phyloP scores from a whole-genome alignment of 495 filamentous ascomycete species.

The Trichoderma erinaceum region DNA sequence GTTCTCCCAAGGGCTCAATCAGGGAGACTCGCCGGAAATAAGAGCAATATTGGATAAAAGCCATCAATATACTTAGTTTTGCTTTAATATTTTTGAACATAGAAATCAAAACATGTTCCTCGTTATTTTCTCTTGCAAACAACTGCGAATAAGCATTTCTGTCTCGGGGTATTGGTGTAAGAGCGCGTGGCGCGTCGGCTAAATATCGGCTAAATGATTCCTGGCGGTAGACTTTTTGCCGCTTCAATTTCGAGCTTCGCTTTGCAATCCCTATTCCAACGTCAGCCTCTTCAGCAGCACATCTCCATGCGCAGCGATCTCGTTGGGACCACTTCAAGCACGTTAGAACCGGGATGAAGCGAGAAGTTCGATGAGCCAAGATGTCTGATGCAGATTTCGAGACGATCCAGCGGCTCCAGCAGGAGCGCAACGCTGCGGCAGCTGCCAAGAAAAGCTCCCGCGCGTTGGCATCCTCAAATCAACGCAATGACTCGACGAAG shows the following conservation, averaged over 20 bases:
- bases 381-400: conserved; percentile 76
- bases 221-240: conserved; percentile 15
- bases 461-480: conserved; percentile 77
- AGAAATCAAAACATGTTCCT: too few species aligned
- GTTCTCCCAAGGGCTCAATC: too few species aligned
- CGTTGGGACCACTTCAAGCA: background rate
- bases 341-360: conserved; percentile 17
- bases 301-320: conserved; percentile 12
- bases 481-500: conserved; percentile 91
- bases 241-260: conserved; percentile 2
- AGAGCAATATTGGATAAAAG: too few species aligned
- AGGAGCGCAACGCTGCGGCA: conserved; percentile 84
- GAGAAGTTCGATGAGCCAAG: conserved; percentile 23
- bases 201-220: background rate
- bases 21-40: too few species aligned
- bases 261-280: background rate
- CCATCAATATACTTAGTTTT: too few species aligned
- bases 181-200: background rate
- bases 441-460: conserved; percentile 79
- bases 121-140: too few species aligned
- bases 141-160: too few species aligned
- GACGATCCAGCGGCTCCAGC: conserved; percentile 72
- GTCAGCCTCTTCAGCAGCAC: background rate
- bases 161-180: too few species aligned
- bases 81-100: too few species aligned